Evolutionary conservation across 768 basidiomycete genomes (phyloP).

Genomic region (Cystofilobasidium capitatum): DNA sequence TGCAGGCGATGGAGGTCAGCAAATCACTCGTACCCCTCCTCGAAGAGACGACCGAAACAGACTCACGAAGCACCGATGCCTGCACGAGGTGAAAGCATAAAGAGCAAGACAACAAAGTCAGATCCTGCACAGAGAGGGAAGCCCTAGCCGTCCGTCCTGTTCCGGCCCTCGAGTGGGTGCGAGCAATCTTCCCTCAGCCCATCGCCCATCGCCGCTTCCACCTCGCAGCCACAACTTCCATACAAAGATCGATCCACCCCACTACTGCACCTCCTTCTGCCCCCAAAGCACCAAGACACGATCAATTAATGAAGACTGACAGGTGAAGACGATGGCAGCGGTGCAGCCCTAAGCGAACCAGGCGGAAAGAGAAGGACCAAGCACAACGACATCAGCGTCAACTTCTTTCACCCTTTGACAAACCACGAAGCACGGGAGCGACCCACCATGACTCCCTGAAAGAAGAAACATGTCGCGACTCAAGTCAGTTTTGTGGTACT

Average conservation of each 20-base stretch:
- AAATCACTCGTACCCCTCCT: neutral
- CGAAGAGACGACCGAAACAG: neutral
- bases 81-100: neutral
- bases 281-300: no score
- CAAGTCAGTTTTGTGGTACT: neutral
- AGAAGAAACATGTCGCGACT: neutral
- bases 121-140: neutral
- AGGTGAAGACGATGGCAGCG: constrained; percentile 93
- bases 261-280: neutral
- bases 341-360: constrained; percentile 67
- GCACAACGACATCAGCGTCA: neutral
- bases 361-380: neutral
- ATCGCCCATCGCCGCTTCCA: neutral
- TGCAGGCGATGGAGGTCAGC: neutral
- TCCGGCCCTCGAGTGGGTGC: no score
- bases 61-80: constrained; percentile 25
- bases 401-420: neutral
- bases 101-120: neutral
- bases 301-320: constrained; percentile 47
- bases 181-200: no score
- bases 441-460: constrained; percentile 65
- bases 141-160: no score
- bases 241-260: neutral
- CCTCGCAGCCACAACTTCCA: neutral
- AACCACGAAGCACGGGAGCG: neutral